Evolutionary conservation across 202 grass and related monocot species (phyloP), one percentile per base, ranked within the genome.

Genomic region (Zoysia matrella): DNA sequence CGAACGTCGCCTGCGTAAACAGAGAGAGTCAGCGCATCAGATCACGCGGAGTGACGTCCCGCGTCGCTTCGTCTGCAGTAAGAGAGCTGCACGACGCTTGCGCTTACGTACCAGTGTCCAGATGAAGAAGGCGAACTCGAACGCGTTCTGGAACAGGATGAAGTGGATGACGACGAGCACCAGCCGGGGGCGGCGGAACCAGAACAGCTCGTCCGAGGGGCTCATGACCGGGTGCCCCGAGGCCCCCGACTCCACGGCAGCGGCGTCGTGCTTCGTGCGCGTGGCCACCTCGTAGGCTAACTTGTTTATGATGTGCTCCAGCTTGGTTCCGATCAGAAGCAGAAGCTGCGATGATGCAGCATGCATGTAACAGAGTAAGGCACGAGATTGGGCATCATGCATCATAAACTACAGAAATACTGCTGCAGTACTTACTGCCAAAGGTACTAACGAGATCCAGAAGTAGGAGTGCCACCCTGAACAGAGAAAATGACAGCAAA

Each of bases 401-500:
- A 36, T 36, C 1, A 36, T 36, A 36, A 36, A 36, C 30, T 36
- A 36, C 30, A 36, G 30, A 36, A 36, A 36, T 36, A 36, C 30
- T 36, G 30, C 30, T 36, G 30, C 30, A 39, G 15, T 73, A 82
- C 89, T 86, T 91, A 94, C 90, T 82, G 82, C n/a, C 50, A 97
- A 54, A 10, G 92, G 95, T 56, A 83, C 6, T 30, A 90, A 81
- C 55, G 90, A 90, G 67, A 97, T 89, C 88, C 88, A 97, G 51
- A 94, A 85, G 70, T 97, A 94, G 9, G 84, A 74, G 36, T 94
- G 75, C 95, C 95, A 97, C 14, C 95, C 95, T 94, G 76, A 69
- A 89, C 9, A 65, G 11, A 73, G 2, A 80, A 66, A 75, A 63
- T 63, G 30, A 9, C 3, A 63, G 22, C 11, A 11, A 49, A 2